A percentile compares a stretch with the other conserved stretches of the same genome.
Evolutionary conservation across 2,329 filamentous ascomycete genomes (phyloP).

Genomic region (Clathrospora elynae): DNA sequence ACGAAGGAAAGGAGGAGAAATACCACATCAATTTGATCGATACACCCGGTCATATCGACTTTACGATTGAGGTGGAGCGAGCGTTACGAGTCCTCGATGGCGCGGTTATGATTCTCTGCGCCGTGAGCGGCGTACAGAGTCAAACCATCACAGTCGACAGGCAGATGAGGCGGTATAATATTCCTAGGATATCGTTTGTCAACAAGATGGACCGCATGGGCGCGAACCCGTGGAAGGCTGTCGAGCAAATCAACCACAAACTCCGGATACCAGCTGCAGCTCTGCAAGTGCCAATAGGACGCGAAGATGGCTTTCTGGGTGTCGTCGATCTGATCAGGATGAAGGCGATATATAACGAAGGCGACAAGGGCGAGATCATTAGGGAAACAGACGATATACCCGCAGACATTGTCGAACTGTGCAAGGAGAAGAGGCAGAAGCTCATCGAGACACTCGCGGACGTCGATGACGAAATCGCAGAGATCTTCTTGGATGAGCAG

Average conservation of each 20-base stretch:
- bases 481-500: conserved; percentile 87
- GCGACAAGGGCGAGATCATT: conserved; percentile 75
- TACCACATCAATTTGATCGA: conserved; percentile 99
- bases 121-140: conserved; percentile 94
- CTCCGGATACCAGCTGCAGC: conserved; percentile 91
- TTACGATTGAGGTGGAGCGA: conserved; percentile 97
- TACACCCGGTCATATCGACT: conserved; percentile 97
- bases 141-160: conserved; percentile 98
- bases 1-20: conserved; percentile 77
- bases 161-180: conserved; percentile 98
- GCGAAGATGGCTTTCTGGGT: conserved; percentile 88
- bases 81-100: conserved; percentile 93
- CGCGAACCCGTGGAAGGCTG: conserved; percentile 94
- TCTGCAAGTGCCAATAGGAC: conserved; percentile 90
- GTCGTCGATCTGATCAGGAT: conserved; percentile 92
- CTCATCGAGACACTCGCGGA: conserved; percentile 95
- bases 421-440: conserved; percentile 78
- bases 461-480: conserved; percentile 96
- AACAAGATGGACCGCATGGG: conserved; percentile 99
- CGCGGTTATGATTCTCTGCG: conserved; percentile 97
- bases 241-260: conserved; percentile 97
- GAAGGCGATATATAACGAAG: conserved; percentile 92
- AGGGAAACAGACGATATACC: conserved; percentile 80
- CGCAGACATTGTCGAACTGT: conserved; percentile 74
- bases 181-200: conserved; percentile 92